Percentiles rank a stretch among this genome's conserved stretches.
Conservation (phyloP, 1,284 basidiomycete genomes). For the Uromyces viciae-fabae region DNA sequence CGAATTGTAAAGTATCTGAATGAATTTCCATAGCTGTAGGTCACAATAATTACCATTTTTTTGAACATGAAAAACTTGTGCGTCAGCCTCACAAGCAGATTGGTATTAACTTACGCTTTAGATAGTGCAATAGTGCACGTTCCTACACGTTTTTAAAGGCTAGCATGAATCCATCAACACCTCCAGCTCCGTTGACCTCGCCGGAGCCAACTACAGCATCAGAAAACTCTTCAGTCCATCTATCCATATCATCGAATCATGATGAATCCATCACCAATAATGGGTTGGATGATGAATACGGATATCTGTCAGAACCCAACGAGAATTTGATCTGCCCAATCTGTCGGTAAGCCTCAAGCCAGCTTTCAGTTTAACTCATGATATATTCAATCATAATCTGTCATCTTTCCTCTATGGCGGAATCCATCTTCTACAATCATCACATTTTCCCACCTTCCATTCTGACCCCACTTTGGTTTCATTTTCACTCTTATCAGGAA, state of each 20-base stretch:
- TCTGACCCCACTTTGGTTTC: neutral
- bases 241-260: no score
- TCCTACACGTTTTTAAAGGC: no score
- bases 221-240: neutral
- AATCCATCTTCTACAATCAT: neutral
- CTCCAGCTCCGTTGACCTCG: neutral
- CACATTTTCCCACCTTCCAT: neutral
- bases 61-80: no score
- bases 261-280: no score
- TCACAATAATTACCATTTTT: no score
- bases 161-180: neutral
- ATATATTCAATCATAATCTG: no score
- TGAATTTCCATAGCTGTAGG: no score
- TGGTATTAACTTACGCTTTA: no score
- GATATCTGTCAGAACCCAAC: slow-evolving; percentile 21
- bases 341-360: neutral
- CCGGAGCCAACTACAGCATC: neutral
- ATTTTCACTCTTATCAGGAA: neutral
- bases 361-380: neutral
- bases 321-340: slow-evolving; percentile 30
- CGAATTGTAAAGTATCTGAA: no score
- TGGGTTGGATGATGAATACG: slow-evolving; percentile 7
- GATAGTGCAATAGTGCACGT: no score
- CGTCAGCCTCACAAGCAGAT: no score
- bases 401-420: neutral